A percentile compares a stretch with the other conserved stretches of the same genome.
phyloP scores from a whole-genome alignment of 352 stramenopile species.

The Pythium pyrilobum region DNA sequence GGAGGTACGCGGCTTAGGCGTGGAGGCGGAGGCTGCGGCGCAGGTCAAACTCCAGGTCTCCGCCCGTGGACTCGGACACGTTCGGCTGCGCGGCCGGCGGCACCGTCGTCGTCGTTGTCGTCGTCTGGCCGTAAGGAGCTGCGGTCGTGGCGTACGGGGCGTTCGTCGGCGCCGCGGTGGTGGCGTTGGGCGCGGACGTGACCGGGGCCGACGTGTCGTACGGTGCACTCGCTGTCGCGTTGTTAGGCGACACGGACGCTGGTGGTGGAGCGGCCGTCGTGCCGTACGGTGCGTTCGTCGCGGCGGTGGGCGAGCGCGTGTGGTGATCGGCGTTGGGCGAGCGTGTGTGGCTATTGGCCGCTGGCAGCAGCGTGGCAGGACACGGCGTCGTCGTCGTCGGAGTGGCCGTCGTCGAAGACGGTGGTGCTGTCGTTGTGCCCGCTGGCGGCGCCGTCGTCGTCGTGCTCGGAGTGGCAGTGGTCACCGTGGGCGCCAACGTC shows the following conservation, averaged over 20 bases:
- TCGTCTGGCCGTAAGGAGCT: no score
- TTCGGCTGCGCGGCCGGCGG: background rate
- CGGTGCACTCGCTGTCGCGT: no score
- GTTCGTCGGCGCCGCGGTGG: no score
- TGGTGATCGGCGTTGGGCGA: background rate
- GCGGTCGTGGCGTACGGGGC: no score
- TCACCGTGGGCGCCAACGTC: background rate
- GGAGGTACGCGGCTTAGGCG: background rate
- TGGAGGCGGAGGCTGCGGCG: conserved; percentile 2
- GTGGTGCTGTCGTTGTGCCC: background rate
- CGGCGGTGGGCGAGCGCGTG: background rate
- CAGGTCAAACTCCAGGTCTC: background rate
- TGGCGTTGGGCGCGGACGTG: no score
- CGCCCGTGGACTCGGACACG: background rate
- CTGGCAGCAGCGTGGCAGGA: background rate
- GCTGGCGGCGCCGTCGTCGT: background rate
- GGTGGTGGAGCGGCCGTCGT: no score
- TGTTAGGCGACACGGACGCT: no score
- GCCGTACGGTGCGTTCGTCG: no score
- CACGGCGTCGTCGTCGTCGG: background rate
- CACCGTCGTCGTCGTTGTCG: background rate
- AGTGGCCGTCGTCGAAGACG: background rate
- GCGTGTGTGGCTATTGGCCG: background rate
- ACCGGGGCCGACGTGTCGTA: no score
- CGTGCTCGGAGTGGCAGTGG: background rate